Evolutionary conservation across 805 yeast species (phyloP), one percentile per base, ranked within the genome.

Genomic region (Ogataea saltuana): DNA sequence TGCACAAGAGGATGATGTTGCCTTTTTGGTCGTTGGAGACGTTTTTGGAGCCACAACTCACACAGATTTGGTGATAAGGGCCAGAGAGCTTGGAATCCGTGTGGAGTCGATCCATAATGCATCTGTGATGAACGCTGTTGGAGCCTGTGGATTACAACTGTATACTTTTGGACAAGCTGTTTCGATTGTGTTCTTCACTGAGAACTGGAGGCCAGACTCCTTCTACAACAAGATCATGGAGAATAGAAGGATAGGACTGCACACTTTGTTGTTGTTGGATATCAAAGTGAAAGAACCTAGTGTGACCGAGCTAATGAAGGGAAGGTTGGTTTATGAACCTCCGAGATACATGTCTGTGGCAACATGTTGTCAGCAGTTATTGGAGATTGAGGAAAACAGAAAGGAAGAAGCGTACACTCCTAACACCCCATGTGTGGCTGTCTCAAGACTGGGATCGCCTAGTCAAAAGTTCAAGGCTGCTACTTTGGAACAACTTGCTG

Each of bases 11-110:
- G 91, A 85, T 42, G 97, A 93, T 61, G 76, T 91, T 61, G 98
- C 97, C 0, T 89, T 91, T 55, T 72, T 93, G 50, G 99, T 93
- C 16, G 99, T 91, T 20, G 99, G 99, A 26, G 99, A 91, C 64
- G 96, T 91, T 25, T 91, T 88, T 60, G 99, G 99, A 25, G 99
- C 99, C 23, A 91, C 99, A 4, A 91, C 99, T 1, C 99, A 91
- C 68, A 88, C 97, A 0, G 99, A 93, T 68, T 74, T 91, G 50
- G 88, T 90, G 31, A 76, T 91, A 47, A 75, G 99, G 59, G 98
- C 99, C 33, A 78, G 95, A 54, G 96, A 86, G 64, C 72, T 82
- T 47, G 80, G 80, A 2, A 88, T 93, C 59, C 70, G 75, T 39
- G 87, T 86, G 33, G 95, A 87, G 60, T 76, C 85, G 29, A 80